Evolutionary conservation across 768 basidiomycete genomes (phyloP).

Genomic region (Kwoniella shandongensis): DNA sequence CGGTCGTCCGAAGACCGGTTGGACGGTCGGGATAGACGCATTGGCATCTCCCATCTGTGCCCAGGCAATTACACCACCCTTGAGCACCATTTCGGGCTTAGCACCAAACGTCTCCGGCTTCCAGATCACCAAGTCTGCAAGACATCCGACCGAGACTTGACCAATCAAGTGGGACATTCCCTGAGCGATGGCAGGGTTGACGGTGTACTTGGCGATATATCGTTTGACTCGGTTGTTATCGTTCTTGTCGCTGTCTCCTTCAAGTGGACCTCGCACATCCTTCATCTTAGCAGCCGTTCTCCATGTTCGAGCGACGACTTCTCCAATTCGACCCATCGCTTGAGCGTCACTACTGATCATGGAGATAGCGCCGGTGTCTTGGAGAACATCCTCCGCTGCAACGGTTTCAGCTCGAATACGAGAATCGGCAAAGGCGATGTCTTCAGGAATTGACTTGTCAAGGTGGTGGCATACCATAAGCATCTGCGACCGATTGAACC

Average conservation of each 20-base stretch:
- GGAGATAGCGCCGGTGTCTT: conserved; percentile 88
- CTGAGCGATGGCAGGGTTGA: conserved; percentile 94
- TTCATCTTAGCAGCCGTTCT: conserved; percentile 94
- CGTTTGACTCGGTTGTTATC: conserved; percentile 93
- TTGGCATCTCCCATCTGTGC: conserved; percentile 97
- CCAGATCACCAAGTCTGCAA: conserved; percentile 96
- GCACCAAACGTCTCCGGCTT: conserved; percentile 89
- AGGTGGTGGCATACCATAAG: conserved; percentile 99
- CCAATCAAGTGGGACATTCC: conserved; percentile 87
- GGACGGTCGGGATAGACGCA: conserved; percentile 91
- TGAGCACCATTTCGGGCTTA: conserved; percentile 90
- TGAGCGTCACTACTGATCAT: conserved; percentile 97
- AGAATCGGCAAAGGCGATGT: conserved; percentile 92
- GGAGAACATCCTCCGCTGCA: conserved; percentile 93
- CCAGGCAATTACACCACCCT: conserved; percentile 89
- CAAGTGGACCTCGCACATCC: conserved; percentile 72
- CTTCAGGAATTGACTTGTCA: conserved; percentile 85
- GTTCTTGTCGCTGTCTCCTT: conserved; percentile 68
- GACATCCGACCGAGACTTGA: conserved; percentile 72
- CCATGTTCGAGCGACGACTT: conserved; percentile 91
- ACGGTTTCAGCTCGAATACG: conserved; percentile 95
- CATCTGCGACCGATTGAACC: conserved; percentile 64
- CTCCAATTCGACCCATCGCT: conserved; percentile 97
- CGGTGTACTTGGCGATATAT: conserved; percentile 93
- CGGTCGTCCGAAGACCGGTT: conserved; percentile 77